These are phyloP conservation scores for Fusarium stilboides DNA, from an alignment of 2,329 filamentous ascomycete species.

Conservation along the genomic window DNA sequence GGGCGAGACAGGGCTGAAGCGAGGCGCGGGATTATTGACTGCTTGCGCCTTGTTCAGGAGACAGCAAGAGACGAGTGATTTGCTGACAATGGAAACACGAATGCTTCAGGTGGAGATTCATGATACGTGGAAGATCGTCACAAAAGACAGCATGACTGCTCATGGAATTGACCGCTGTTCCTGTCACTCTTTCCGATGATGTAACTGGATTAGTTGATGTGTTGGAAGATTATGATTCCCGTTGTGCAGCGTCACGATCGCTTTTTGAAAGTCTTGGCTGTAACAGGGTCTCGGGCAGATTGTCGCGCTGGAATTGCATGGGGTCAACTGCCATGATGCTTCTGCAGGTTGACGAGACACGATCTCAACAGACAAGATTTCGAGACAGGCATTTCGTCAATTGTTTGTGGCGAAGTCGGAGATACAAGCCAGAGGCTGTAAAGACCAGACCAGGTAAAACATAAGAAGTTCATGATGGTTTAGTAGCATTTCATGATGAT, in stretches of 20 bases:
- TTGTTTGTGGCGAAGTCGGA: not conserved
- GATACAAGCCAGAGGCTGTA: not conserved
- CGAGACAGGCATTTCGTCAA: not conserved
- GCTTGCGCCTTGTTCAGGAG: conserved; percentile 26
- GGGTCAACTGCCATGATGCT: conserved; percentile 6
- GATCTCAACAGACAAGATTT: not conserved
- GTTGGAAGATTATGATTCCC: conserved; percentile 30
- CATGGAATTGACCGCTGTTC: conserved; percentile 33
- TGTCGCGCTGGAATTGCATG: conserved; percentile 39
- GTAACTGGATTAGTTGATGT: conserved; percentile 27
- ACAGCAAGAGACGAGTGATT: conserved; percentile 14
- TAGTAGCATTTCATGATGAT: conserved; percentile 30
- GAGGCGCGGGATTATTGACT: conserved; percentile 35
- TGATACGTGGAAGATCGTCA: conserved; percentile 40
- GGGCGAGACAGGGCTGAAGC: conserved; percentile 40
- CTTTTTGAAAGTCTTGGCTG: conserved; percentile 45
- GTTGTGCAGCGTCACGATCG: conserved; percentile 39
- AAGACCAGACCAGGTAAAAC: not conserved
- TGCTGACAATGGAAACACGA: conserved; percentile 32
- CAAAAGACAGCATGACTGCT: conserved; percentile 14
- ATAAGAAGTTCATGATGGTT: conserved; percentile 35
- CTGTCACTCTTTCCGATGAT: conserved; percentile 30
- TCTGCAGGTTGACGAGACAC: conserved; percentile 9
- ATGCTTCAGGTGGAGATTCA: conserved; percentile 34
- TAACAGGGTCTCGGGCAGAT: conserved; percentile 41